Base-by-base conservation (phyloP, 1,284 basidiomycete genomes). In the Limonomyces culmigenus region DNA sequence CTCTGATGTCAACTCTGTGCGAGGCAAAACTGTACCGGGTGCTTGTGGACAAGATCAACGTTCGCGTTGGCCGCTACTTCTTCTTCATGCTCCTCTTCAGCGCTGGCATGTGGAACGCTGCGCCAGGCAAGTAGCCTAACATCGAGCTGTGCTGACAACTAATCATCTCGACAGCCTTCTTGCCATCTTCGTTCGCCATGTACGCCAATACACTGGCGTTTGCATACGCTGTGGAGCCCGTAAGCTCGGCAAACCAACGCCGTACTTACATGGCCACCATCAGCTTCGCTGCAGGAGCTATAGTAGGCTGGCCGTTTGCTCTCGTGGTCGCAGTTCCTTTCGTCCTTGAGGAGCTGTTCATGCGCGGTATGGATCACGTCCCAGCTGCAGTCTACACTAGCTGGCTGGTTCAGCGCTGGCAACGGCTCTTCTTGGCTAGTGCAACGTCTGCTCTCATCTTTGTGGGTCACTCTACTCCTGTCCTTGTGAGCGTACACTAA, bases 271-370 rank as follows among this genome's bases (percentile, higher is more conserved):
- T 63, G 13, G 71, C 84, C 0, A 84, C 81, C 0, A 41, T 83
- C 19, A 59, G 67, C 29, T 87, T 92, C 50, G 87, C 86, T 1
- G 52, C 76, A 3, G 92, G 88, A 3, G 87, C 79, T 2, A 72
- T 98, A 34, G 67, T 93, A 23, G 95, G 93, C 13, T 98, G 95
- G 95, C 95, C 95, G 1, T 99, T 97, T 52, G 70, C 85, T 8
- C 65, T 91, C 3, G 74, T 86, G 0, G 63, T 97, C 3, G 74
- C 86, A 0, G 53, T 93, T 11, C 95, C 95, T 0, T 95, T 93
- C 47, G 74, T 95, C 3, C 51, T 88, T 38, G 95, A 98, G 52
- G 88, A 97, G 53, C 60, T 97, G 13, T 80, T 91, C 49, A 49
- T 95, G 11, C 67, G 63, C 33, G 79, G 81, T 11, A 72, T 68